Evolutionary conservation across 768 basidiomycete species (phyloP), one percentile per base, ranked within the genome.

Genomic region (Russula compacta): DNA sequence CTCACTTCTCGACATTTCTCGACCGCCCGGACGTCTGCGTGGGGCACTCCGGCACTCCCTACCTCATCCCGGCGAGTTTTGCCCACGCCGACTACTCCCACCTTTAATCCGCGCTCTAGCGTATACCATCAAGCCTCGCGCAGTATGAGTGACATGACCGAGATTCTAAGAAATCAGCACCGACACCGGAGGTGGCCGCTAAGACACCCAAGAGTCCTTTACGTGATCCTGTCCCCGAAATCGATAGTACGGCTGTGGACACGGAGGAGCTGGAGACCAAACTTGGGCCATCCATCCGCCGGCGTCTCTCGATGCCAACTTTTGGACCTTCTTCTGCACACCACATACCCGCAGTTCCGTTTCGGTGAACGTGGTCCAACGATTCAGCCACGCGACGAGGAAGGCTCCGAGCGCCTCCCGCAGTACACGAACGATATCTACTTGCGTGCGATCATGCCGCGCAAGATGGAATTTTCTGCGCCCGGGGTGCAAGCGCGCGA

Each of bases 401-500:
- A 95, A 70, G 95, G 92, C 9, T 73, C 67, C 50, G 95, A 99
- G 72, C 72, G 71, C 42, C 79, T 99, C 1, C 97, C 97, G 0
- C 44, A 71, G 6, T 99, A 99, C 72, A 81, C 80, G 62, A 98
- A 97, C 73, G 74, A 78, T 15, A 81, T 98, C 17, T 85, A 90
- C 68, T 82, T 98, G 67, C 80, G 83, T 39, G 91, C 86, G 3
- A 79, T 85, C 56, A 81, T 99, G 76, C 87, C 88, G 1, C 83
- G 90, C 50, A 99, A 99, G 78, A 82, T 94, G 84, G 97, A 99
- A 77, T 98, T 99, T 70, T 76, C 74, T 4, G 73, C 79, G 11
- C 92, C 94, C 0, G 94, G 94, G 7, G 77, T 91, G 2, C 91
- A 95, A 71, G 86, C 95, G 7, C 82, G 79, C 70, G 95, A 98